Evolutionary conservation across 176 grass and related monocot species (phyloP).

Genomic region (Oropetium thomaeum): DNA sequence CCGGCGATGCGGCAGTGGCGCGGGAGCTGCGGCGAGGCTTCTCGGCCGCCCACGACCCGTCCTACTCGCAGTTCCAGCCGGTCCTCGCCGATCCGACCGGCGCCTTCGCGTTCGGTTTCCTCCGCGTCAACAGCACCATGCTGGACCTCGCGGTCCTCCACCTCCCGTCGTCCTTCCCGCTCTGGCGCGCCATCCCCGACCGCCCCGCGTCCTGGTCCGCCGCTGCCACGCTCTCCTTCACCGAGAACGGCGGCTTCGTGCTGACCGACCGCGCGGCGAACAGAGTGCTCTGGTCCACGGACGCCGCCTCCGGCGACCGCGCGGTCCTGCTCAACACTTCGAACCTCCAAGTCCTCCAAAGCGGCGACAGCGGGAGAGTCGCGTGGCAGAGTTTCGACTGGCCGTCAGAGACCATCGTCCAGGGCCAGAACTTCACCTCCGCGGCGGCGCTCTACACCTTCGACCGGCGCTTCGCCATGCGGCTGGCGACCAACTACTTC

Average conservation of each 20-base stretch:
- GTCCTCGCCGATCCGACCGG: conserved; percentile 75
- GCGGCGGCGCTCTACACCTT: conserved; percentile 37
- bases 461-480: conserved; percentile 74
- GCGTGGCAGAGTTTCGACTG: conserved; percentile 87
- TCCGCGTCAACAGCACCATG: conserved; percentile 51
- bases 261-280: conserved; percentile 46
- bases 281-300: conserved; percentile 58
- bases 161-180: conserved; percentile 57
- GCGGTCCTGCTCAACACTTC: conserved; percentile 79
- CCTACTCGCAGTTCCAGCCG: conserved; percentile 68
- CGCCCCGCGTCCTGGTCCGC: conserved; percentile 40
- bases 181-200: conserved; percentile 70
- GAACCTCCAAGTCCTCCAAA: conserved; percentile 83
- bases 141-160: conserved; percentile 85
- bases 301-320: conserved; percentile 37
- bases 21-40: conserved; percentile 68
- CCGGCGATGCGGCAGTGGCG: background rate
- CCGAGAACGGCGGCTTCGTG: conserved; percentile 49
- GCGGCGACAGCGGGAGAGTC: background rate
- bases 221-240: conserved; percentile 53
- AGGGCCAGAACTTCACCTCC: conserved; percentile 83
- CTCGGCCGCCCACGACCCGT: conserved; percentile 49
- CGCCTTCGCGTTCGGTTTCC: conserved; percentile 77
- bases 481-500: conserved; percentile 48
- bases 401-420: conserved; percentile 81